Evolutionary conservation across 495 filamentous ascomycete species (phyloP), one percentile per base, ranked within the genome.

Genomic region (Arthonia radiata): DNA sequence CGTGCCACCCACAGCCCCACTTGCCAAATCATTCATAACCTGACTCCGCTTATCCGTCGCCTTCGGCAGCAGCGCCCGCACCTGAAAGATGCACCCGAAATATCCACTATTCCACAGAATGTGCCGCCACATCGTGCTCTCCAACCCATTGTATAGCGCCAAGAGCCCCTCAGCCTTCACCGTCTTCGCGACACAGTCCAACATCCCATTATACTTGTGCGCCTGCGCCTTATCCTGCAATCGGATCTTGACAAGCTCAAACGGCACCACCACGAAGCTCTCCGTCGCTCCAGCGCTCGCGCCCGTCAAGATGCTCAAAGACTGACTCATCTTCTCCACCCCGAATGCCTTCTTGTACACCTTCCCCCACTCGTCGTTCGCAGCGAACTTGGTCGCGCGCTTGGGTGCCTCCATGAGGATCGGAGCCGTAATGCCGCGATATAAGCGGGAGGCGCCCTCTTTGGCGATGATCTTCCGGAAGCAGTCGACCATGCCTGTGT

Each of bases 371-470:
- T 80, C 71, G 46, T 97, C 89, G 50, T 97, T 97, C 46, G 86
- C 89, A 27, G 86, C 83, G 53, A 97, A 94, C 50, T 97, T 97
- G 52, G 76, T 92, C 5, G 86, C 86, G 47, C 58, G 70, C 65
- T 97, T 97, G 30, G 86, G 86, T 11, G 86, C 86, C 54, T 97
- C 86, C 86, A 97, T 94, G 35, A 93, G 55, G 37, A 97, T 94
- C 13, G 86, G 86, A 9, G 89, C 83, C 16, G 65, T 70, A 47
- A 97, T 97, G 44, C 86, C 86, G 40, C 86, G 76, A 56, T 97
- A 97, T 12, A 97, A 54, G 27, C 83, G 66, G 29, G 77, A 83
- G 49, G 72, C 67, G 16, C 86, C 86, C 55, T 97, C 86, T 40
- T 86, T 72, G 47, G 63, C 68, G 40, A 97, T 59, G 33, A 97